phyloP scores from a whole-genome alignment of 169 alveolate species.

The Plasmodium gonderi region DNA sequence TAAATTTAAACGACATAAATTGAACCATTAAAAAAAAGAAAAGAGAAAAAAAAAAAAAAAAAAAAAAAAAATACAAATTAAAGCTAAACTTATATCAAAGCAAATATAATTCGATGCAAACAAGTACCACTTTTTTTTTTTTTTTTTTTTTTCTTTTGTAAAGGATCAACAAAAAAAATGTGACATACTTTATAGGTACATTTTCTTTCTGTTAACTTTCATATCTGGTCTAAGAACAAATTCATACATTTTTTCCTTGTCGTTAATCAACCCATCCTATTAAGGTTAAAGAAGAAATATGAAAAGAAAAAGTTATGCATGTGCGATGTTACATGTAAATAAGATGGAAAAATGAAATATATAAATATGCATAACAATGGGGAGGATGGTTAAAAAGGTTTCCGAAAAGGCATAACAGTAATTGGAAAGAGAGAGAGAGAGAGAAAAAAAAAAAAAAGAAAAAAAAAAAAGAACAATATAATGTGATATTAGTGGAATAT shows the following conservation, averaged over 20 bases:
- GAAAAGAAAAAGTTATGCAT: conserved; percentile 80
- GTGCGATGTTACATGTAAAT: conserved; percentile 91
- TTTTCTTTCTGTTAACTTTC: conserved; percentile 93
- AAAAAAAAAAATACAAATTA: neutral
- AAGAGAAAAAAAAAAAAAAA: neutral
- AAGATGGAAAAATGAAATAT: conserved; percentile 98
- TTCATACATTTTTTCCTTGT: conserved; percentile 90
- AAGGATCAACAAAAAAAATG: neutral
- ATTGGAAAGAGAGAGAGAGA: neutral
- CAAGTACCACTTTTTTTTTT: no score
- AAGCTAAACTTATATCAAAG: neutral
- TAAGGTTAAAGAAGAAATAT: neutral
- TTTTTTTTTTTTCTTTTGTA: no score
- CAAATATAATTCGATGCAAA: no score
- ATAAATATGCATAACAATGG: neutral
- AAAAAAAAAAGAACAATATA: neutral
- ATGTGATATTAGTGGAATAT: no score
- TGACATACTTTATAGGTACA: conserved; percentile 84
- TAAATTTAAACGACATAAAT: neutral
- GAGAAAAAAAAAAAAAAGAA: conserved; percentile 11
- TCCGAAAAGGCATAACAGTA: neutral
- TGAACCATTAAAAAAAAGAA: neutral
- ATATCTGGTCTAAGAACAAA: conserved; percentile 93
- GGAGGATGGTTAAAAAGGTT: no score
- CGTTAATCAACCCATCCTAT: conserved; percentile 90